Base-by-base conservation (phyloP, 345 rosid species). In the Linum usitatissimum region DNA sequence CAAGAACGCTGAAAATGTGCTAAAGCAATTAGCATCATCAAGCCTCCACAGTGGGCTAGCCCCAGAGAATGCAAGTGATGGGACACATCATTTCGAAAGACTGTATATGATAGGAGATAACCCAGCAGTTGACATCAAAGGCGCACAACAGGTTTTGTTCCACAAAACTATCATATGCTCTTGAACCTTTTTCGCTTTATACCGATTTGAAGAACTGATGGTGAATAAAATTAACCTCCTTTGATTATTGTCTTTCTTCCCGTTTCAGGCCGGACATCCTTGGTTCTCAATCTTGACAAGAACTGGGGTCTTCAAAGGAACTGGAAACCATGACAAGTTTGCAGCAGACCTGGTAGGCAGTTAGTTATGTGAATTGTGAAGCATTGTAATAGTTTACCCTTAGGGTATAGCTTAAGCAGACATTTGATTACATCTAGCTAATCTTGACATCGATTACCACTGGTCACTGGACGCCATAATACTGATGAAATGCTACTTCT, bases 221-320 rank as follows among this genome's bases (percentile, higher is more conserved):
- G 38, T 7, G 38, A 34, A 7, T 34, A 34, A 4, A 23, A 34
- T 34, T 34, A 34, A 34, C 3, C 51, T 9, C 51, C 17, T 45
- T 45, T 45, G 51, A 9, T 45, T 34, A 21, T 68, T 56, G 30
- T 55, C 31, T 63, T 14, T 20, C 15, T 8, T 64, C 48, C 18
- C 38, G 12, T 74, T 64, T 65, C 82, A 87, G 94, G 90, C 90
- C 4, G 91, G 96, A 66, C 72, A 57, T 30, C 97, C 84, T 23
- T 86, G 97, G 94, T 91, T 88, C 80, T 82, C 97, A 51, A 91
- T 91, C 61, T 73, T 91, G 82, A 88, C 91, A 0, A 86, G 94
- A 77, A 88, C 88, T 0, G 91, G 97, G 36, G 91, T 83, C 66
- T 88, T 91, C 76, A 88, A 83, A 76, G 91, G 94, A 65, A 73